Conservation (phyloP, 148 eudicot genomes). For the Pharnaceum exiguum region DNA sequence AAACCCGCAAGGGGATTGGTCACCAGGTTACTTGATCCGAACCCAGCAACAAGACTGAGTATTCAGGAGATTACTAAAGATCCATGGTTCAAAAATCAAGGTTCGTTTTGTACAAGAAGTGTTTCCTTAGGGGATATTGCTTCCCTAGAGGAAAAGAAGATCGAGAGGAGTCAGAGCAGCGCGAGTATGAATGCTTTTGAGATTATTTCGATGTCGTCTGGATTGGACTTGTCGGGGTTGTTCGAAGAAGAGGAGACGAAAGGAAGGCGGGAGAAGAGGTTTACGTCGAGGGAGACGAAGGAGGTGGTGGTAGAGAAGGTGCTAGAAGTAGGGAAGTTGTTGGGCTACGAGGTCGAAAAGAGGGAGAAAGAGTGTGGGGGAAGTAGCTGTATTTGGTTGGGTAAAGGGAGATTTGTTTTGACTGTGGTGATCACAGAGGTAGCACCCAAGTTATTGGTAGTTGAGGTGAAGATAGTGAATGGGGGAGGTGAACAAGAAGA, state of each 20-base stretch:
- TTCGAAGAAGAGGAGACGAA: conserved; percentile 28
- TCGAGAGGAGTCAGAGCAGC: neutral
- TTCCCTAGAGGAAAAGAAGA: conserved; percentile 25
- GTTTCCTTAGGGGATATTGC: conserved; percentile 32
- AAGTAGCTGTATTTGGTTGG: conserved; percentile 32
- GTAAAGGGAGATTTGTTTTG: conserved; percentile 45
- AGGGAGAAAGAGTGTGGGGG: conserved; percentile 32
- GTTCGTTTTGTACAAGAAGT: conserved; percentile 11
- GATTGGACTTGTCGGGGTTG: conserved; percentile 59
- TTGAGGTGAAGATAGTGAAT: conserved; percentile 51
- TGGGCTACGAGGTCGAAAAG: conserved; percentile 55
- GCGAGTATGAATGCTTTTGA: conserved; percentile 68
- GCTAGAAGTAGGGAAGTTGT: conserved; percentile 34
- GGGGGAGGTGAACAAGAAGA: conserved; percentile 36
- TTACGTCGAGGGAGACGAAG: conserved; percentile 34
- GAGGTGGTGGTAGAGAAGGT: conserved; percentile 49
- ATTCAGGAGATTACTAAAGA: conserved; percentile 37
- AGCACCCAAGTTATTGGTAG: conserved; percentile 41
- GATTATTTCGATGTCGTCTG: conserved; percentile 70
- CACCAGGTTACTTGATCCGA: conserved; percentile 57
- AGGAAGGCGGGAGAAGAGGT: conserved; percentile 41
- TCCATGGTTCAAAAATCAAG: conserved; percentile 52
- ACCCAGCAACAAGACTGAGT: conserved; percentile 49
- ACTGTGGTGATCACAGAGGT: conserved; percentile 43
- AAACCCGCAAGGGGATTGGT: conserved; percentile 43